Evolutionary conservation across 805 yeast genomes (phyloP).

Genomic region (Metschnikowia baotianmanensis): DNA sequence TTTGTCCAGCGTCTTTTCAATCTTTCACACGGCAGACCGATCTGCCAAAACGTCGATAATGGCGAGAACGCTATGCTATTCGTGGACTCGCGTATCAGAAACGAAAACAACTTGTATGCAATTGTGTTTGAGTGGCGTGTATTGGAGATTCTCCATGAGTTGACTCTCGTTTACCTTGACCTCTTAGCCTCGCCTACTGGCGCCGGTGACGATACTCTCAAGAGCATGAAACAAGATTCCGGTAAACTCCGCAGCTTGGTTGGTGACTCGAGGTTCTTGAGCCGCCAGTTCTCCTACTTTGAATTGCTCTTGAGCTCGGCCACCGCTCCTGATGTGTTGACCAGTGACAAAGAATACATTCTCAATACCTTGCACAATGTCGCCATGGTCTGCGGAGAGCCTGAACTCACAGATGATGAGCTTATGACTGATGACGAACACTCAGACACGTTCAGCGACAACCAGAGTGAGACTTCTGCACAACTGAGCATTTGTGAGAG

Average conservation of each 20-base stretch:
- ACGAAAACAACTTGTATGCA: constrained; percentile 24
- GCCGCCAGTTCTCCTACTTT: constrained; percentile 24
- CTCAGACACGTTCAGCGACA: not conserved
- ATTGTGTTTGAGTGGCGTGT: constrained; percentile 37
- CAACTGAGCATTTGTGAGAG: not conserved
- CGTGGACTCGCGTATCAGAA: constrained; percentile 28
- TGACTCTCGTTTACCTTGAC: constrained; percentile 30
- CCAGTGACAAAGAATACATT: constrained; percentile 20
- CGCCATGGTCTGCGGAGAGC: constrained; percentile 24
- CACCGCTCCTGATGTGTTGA: constrained; percentile 20
- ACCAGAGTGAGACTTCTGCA: not conserved
- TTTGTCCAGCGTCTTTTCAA: constrained; percentile 30
- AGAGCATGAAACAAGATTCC: constrained; percentile 15
- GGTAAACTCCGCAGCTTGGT: constrained; percentile 18
- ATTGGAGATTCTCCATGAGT: constrained; percentile 32
- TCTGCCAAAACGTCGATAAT: constrained; percentile 26
- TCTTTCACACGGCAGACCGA: constrained; percentile 20
- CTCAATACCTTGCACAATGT: constrained; percentile 22
- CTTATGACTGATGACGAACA: constrained; percentile 1
- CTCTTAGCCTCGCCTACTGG: constrained; percentile 11
- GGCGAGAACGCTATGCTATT: constrained; percentile 31
- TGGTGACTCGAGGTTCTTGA: constrained; percentile 8
- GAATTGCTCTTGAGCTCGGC: constrained; percentile 24
- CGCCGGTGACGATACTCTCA: constrained; percentile 13
- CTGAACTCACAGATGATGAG: constrained; percentile 33